These are phyloP conservation scores for Candida cerambycidarum DNA, from an alignment of 805 yeast species.

Conservation along the genomic window DNA sequence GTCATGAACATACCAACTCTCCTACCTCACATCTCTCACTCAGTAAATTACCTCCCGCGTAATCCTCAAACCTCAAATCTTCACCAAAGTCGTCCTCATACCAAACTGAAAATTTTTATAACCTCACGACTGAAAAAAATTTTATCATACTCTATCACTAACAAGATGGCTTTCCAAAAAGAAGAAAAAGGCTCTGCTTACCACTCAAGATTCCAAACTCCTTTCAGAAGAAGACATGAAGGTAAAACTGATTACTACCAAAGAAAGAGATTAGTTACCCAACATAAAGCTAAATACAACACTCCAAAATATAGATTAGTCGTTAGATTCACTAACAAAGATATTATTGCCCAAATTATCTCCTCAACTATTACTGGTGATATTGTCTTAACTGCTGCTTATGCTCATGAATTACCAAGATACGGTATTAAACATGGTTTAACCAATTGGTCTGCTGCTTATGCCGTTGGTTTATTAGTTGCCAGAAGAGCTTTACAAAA, in stretches of 20 bases:
- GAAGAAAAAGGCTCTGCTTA: constrained; percentile 80
- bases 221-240: constrained; percentile 99
- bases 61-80: neutral
- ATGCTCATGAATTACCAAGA: constrained; percentile 97
- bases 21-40: neutral
- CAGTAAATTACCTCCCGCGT: neutral
- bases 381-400: constrained; percentile 93
- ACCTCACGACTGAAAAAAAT: neutral
- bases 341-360: constrained; percentile 96
- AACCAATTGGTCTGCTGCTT: constrained; percentile 99
- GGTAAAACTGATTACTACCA: constrained; percentile 99
- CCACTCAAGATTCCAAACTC: constrained; percentile 99
- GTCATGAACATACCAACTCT: too few species aligned
- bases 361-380: constrained; percentile 98
- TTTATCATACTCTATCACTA: constrained; percentile 1
- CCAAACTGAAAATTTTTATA: constrained; percentile 17
- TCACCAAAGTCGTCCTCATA: constrained; percentile 10
- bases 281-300: constrained; percentile 99
- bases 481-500: constrained; percentile 99
- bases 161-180: constrained; percentile 17
- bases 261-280: constrained; percentile 99
- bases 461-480: constrained; percentile 96
- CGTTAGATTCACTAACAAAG: constrained; percentile 99
- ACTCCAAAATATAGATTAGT: constrained; percentile 99
- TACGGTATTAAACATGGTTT: constrained; percentile 98